Percentiles rank a stretch among this genome's conserved stretches.
These are phyloP conservation scores for Aspergillus candidus DNA, from an alignment of 2,329 filamentous ascomycete genomes.

Conservation along the genomic window DNA sequence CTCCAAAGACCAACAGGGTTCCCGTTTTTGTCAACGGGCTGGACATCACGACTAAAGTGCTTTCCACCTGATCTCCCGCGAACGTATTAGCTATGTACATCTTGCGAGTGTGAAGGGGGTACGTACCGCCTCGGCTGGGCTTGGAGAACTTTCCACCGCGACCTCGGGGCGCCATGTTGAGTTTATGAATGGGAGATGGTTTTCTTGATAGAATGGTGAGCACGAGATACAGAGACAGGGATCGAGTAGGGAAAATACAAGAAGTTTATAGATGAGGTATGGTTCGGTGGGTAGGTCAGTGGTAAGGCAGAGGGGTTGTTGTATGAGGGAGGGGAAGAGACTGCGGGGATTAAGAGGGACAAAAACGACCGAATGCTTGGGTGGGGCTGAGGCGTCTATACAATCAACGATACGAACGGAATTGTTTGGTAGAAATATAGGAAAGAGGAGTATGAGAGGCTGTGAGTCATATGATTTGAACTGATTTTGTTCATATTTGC, in stretches of 20 bases:
- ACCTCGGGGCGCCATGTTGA: slow-evolving; percentile 51
- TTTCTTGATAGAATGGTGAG: neutral
- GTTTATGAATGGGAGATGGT: neutral
- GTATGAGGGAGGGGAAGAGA: no score
- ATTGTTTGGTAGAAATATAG: no score
- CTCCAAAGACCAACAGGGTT: slow-evolving; percentile 87
- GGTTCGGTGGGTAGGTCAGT: neutral
- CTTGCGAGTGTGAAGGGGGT: neutral
- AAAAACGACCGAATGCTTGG: no score
- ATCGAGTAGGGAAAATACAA: neutral
- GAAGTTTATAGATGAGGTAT: neutral
- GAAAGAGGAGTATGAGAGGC: no score
- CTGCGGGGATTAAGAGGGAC: no score
- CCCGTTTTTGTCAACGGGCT: slow-evolving; percentile 81
- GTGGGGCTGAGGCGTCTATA: no score
- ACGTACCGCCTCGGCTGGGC: slow-evolving; percentile 79
- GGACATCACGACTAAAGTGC: slow-evolving; percentile 86
- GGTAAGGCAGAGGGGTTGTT: neutral
- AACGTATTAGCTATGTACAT: neutral
- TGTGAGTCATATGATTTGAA: no score
- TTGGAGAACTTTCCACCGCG: slow-evolving; percentile 95
- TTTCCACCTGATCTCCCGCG: slow-evolving; percentile 69
- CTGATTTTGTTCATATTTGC: no score
- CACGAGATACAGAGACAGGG: neutral
- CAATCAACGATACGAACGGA: no score